phyloP scores from a whole-genome alignment of 139 green algal genomes.

The Nannochloris sp. region DNA sequence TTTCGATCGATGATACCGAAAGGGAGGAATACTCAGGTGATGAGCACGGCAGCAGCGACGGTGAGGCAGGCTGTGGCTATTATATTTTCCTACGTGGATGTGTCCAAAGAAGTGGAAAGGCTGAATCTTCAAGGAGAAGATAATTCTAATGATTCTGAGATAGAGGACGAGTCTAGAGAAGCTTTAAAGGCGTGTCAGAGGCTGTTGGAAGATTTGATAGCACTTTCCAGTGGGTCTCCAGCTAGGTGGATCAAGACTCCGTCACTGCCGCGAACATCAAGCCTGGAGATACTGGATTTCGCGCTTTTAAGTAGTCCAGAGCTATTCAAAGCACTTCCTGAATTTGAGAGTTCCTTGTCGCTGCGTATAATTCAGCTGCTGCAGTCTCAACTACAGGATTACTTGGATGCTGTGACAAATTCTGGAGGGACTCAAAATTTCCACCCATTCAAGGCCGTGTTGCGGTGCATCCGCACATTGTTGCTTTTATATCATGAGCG shows the following conservation, averaged over 20 bases:
- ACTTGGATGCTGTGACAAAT: slow-evolving; percentile 34
- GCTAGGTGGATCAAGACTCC: slow-evolving; percentile 47
- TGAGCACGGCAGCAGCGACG: slow-evolving; percentile 62
- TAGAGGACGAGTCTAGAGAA: not conserved
- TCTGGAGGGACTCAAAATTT: slow-evolving; percentile 29
- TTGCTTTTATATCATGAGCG: slow-evolving; percentile 33
- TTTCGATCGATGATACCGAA: slow-evolving; percentile 38
- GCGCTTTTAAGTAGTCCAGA: slow-evolving; percentile 49
- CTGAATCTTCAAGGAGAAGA: not conserved
- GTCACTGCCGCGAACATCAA: slow-evolving; percentile 43
- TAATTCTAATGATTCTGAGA: not conserved
- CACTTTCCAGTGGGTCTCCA: slow-evolving; percentile 30
- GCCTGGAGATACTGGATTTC: slow-evolving; percentile 73
- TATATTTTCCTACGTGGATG: slow-evolving; percentile 58
- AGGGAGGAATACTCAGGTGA: slow-evolving; percentile 47
- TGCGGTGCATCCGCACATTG: slow-evolving; percentile 41
- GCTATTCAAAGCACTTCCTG: slow-evolving; percentile 38
- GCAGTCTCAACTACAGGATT: slow-evolving; percentile 40
- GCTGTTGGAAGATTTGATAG: slow-evolving; percentile 52
- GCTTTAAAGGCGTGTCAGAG: slow-evolving; percentile 34
- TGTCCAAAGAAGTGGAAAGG: slow-evolving; percentile 13
- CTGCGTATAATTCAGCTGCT: slow-evolving; percentile 34
- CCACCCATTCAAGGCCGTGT: slow-evolving; percentile 34
- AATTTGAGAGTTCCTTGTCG: slow-evolving; percentile 23
- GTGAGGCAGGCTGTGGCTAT: slow-evolving; percentile 72